Base-by-base conservation (phyloP, 495 filamentous ascomycete species). In the Aspergillus sparsus region DNA sequence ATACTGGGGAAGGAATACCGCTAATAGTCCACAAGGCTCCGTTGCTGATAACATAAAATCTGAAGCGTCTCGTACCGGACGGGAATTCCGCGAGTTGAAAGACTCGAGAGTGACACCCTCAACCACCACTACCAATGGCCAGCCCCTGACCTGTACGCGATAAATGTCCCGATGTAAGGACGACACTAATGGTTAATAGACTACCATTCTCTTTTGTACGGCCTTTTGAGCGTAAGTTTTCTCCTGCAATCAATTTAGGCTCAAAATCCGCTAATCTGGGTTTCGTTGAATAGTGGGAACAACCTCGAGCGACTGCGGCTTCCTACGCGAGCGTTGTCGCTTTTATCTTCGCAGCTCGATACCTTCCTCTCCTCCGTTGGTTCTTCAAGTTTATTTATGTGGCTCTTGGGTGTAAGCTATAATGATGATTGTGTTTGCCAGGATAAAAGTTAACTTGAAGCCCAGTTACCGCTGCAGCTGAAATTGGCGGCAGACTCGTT, bases 121-220 rank as follows among this genome's bases (percentile, higher is more conserved):
- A 36, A 79, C 86, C 58, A 83, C 83, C 39, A 85, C 91, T 65
- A 86, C 85, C 63, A 95, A 87, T 68, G 92, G 91, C 65, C 93
- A 97, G 72, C 88, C 88, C 31, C 75, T 98, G 77, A 97, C 92
- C 50, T 89, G 83, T 85, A 83, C 57, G 82, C 76, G 33, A 21
- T 41, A 60, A 61, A 18, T 44, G 33, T 39, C 7, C 46, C 45
- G 21, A 27, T 16, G 35, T 36, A 60, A 53, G 27, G 53, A 21
- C 44, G 41, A 5, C 21, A 16, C 67, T 70, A 55, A 72, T 51
- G 10, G 32, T 53, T 34, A 54, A 39, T 50, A 84, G 82, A 93
- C 76, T 99, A 97, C 75, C 94, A 98, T 77, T 97, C 92, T 36
- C 85, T 97, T 78, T 93, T 98, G 80, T 90, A 90, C 68, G 90